Evolutionary conservation across 257 asterid genomes (phyloP), one percentile per base, ranked within the genome.

Genomic region (Jacaranda mimosifolia): DNA sequence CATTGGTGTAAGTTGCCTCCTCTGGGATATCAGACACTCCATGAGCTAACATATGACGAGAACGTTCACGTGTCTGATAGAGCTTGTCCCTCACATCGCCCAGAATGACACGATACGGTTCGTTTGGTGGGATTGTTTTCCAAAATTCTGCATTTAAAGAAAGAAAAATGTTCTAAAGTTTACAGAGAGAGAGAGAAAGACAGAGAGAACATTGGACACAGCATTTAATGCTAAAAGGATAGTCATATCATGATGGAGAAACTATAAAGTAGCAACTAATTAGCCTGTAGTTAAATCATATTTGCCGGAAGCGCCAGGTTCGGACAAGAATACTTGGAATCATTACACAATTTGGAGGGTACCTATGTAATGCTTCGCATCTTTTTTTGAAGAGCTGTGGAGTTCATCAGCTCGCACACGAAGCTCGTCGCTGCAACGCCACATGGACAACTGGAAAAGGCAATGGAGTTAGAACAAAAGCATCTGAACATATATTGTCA

Each of bases 371-470:
- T 88, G 91, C 74, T 88, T 88, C 39, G 91, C 79, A 77, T 86
- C 89, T 77, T 91, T 77, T 72, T 65, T 85, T 18, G 91, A 84
- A 35, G 84, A 74, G 18, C 82, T 76, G 82, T 78, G 92, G 72
- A 86, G 87, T 58, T 83, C 86, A n/a, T 84, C 86, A 49, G 91
- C 86, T 42, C 84, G 86, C 38, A 48, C 84, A 60, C 91, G 89
- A 46, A 88, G 89, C 77, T 88, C 92, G 5, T 88, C 91, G n/a
- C 74, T 86, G 85, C 92, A 88, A 46, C 91, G 90, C 92, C 92
- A 88, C 92, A 88, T 86, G 43, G 92, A 88, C 76, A 88, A 71
- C 94, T 89, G 79, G 63, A 38, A 74, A 75, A 68, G 9, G 11
- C 15, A 72, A n/a, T 15, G 9, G 43, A 64, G 48, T 71, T 74